These are phyloP conservation scores for Delphinella strobiligena DNA, from an alignment of 2,329 filamentous ascomycete genomes.

Conservation along the genomic window DNA sequence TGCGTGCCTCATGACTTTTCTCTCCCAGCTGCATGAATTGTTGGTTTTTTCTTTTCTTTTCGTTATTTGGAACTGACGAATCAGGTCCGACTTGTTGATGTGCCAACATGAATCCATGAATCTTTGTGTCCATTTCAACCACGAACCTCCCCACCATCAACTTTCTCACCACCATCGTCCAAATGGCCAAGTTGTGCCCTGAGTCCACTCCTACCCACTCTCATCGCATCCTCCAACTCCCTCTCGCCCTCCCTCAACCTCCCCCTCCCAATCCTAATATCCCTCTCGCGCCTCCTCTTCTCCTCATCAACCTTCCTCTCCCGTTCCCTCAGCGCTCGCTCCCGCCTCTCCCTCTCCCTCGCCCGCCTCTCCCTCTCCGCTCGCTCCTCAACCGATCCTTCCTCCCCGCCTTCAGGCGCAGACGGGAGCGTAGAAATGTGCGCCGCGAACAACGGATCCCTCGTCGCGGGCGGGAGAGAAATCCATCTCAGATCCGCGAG, in stretches of 20 bases:
- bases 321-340: constrained; percentile 54
- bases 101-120: no score
- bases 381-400: constrained; percentile 24
- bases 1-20: no score
- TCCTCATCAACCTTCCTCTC: constrained; percentile 28
- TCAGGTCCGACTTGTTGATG: no score
- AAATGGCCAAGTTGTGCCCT: constrained; percentile 50
- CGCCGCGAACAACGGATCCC: constrained; percentile 54
- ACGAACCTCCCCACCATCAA: no score
- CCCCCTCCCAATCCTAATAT: constrained; percentile 20
- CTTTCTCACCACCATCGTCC: no score
- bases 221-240: constrained; percentile 58
- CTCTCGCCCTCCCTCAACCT: constrained; percentile 56
- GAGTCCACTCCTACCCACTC: constrained; percentile 53
- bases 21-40: no score
- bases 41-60: no score
- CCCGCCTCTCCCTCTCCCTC: constrained; percentile 41
- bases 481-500: constrained; percentile 59
- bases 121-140: no score
- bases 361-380: constrained; percentile 39
- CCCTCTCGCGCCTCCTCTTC: constrained; percentile 13
- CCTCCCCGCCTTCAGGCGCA: constrained; percentile 35
- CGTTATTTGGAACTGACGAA: no score
- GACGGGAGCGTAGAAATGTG: constrained; percentile 54
- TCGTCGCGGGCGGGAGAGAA: constrained; percentile 46